Percentiles rank a stretch among this genome's conserved stretches.
These are phyloP conservation scores for Aspergillus hiratsukae DNA, from an alignment of 2,329 filamentous ascomycete species.

Conservation along the genomic window DNA sequence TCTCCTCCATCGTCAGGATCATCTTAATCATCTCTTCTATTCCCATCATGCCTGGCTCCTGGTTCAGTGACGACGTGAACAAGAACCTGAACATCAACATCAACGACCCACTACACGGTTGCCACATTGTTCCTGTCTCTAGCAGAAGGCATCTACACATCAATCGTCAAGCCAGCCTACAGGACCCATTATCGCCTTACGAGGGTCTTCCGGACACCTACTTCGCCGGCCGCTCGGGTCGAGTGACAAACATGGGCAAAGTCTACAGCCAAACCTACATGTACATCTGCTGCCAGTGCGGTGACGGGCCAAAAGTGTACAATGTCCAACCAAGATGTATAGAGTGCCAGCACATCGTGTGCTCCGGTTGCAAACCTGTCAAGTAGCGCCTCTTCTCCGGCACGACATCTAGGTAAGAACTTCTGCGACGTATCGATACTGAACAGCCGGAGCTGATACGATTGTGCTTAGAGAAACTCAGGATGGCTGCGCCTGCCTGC, in stretches of 20 bases:
- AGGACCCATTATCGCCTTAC: background rate
- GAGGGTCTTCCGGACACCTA: background rate
- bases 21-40: background rate
- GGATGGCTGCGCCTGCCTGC: background rate
- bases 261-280: conserved; percentile 18
- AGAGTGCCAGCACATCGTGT: conserved; percentile 29
- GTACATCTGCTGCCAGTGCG: conserved; percentile 38
- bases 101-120: background rate
- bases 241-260: background rate
- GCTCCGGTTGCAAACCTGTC: conserved; percentile 25
- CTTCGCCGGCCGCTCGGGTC: background rate
- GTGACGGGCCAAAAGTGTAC: conserved; percentile 38
- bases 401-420: conserved; percentile 10
- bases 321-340: conserved; percentile 30
- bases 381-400: conserved; percentile 15
- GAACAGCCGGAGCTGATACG: conserved; percentile 1
- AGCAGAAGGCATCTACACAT: background rate
- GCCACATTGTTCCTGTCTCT: background rate
- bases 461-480: background rate
- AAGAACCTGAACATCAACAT: background rate
- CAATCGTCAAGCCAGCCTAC: background rate
- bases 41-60: background rate
- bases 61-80: background rate
- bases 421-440: conserved; percentile 2
- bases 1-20: background rate